Evolutionary conservation across 176 grass and related monocot genomes (phyloP), one percentile per base, ranked within the genome.

Genomic region (Juncus inflexus): DNA sequence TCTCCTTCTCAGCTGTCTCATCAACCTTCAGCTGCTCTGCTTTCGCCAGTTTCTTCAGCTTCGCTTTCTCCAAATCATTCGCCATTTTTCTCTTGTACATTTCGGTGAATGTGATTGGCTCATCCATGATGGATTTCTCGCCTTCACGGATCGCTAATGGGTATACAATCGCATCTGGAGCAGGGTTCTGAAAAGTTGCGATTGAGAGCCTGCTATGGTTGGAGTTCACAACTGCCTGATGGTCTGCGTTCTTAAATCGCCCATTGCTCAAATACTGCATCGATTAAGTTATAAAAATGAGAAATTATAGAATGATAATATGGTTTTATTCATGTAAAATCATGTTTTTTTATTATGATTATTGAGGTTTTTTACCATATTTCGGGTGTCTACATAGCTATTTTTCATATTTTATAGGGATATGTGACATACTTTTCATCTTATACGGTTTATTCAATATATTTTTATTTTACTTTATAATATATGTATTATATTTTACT

Each of bases 41-140:
- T 58, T 76, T 86, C 54, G 80, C 82, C 63, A 89, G 12, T 79
- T 97, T 97, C 85, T 97, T 97, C 75, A 81, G 72, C 70, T 59
- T 84, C 60, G 83, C 85, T 6, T 86, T 74, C 77, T 92, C 80
- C 35, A 97, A 38, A 64, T 92, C 87, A 9, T 67, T 63, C 10
- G 62, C 61, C 94, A 97, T 97, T 85, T 91, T 89, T 79, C 85
- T 79, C 6, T 78, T 52, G 77, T 97, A 97, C 85, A 97, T 91
- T 77, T 97, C 94, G 2, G 70, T 2, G 67, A 92, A 97, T 47
- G 88, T 92, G 75, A 97, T 86, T 11, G 88, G 85, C 47, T 80
- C 72, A 1, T 91, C 83, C 60, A 97, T 58, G 9, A 97, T 62
- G 45, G 87, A 67, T 55, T 87, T 80, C 80, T 91, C 85, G 3